Conservation (phyloP, 1,284 basidiomycete genomes). For the Anthracocystis setariae region DNA sequence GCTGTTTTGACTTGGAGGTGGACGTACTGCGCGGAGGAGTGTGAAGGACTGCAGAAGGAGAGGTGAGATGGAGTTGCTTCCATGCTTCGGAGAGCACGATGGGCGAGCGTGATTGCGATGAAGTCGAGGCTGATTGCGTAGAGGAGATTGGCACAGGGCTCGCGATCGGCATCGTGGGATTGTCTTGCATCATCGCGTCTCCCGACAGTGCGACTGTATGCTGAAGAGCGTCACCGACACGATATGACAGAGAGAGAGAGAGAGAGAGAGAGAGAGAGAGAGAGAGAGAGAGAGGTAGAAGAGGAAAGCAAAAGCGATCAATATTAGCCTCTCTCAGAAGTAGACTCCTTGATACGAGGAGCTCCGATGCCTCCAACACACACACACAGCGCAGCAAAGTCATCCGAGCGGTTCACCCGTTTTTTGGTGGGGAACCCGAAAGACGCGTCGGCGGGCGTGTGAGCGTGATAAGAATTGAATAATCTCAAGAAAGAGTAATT, state of each 20-base stretch:
- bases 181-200: slow-evolving; percentile 6
- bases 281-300: too few relatives aligned
- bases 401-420: too few relatives aligned
- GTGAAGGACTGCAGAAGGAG: slow-evolving; percentile 16
- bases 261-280: too few relatives aligned
- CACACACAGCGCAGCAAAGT: too few relatives aligned
- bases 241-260: slow-evolving; percentile 1
- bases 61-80: slow-evolving; percentile 36
- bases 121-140: slow-evolving; percentile 1
- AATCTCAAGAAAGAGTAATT: too few relatives aligned
- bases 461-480: too few relatives aligned
- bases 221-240: not conserved
- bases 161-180: not conserved
- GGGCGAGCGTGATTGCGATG: slow-evolving; percentile 21
- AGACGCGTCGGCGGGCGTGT: too few relatives aligned
- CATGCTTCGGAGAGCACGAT: slow-evolving; percentile 41
- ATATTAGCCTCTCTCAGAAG: too few relatives aligned
- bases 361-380: too few relatives aligned
- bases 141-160: slow-evolving; percentile 4
- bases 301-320: too few relatives aligned
- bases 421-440: too few relatives aligned
- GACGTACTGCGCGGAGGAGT: slow-evolving; percentile 7
- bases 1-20: not conserved
- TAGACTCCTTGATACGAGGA: too few relatives aligned
- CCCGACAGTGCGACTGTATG: not conserved